Evolutionary conservation across 169 alveolate species (phyloP).

Genomic region (Plasmodium gallinaceum): DNA sequence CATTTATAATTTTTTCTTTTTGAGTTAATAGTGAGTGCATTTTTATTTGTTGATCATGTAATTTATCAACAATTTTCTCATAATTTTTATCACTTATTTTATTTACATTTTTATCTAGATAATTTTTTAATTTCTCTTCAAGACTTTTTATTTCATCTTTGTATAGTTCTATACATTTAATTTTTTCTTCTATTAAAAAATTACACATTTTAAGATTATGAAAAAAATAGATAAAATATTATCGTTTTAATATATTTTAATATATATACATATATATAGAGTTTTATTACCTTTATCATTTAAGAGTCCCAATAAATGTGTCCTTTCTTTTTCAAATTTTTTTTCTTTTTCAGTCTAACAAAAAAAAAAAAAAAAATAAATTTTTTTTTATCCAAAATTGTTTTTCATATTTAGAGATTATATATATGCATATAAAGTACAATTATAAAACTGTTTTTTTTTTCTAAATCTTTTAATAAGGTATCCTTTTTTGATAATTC

Average conservation of each 20-base stretch:
- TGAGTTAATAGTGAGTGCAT: constrained; percentile 56
- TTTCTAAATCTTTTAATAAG: constrained; percentile 38
- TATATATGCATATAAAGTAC: constrained; percentile 5
- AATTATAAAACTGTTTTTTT: constrained; percentile 12
- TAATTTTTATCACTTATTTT: constrained; percentile 52
- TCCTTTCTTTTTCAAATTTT: constrained; percentile 28
- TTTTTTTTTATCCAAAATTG: background rate
- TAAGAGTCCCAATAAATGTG: constrained; percentile 26
- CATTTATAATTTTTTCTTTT: constrained; percentile 54
- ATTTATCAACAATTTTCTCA: constrained; percentile 43
- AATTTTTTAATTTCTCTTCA: constrained; percentile 40
- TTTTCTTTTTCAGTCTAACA: constrained; percentile 55
- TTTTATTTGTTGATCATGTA: constrained; percentile 68
- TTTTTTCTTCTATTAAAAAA: constrained; percentile 20
- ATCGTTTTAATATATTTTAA: background rate
- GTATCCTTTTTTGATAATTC: constrained; percentile 37
- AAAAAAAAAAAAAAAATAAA: constrained; percentile 32
- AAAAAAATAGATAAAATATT: background rate
- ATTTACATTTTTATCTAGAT: constrained; percentile 35
- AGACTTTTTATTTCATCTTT: constrained; percentile 55
- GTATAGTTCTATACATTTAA: constrained; percentile 15
- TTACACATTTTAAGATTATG: background rate
- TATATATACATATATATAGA: background rate
- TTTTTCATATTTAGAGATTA: constrained; percentile 12
- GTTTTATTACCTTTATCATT: constrained; percentile 27